Percentiles rank a stretch among this genome's conserved stretches.
phyloP scores from a whole-genome alignment of 345 rosid species.

The Cardiospermum halicacabum region DNA sequence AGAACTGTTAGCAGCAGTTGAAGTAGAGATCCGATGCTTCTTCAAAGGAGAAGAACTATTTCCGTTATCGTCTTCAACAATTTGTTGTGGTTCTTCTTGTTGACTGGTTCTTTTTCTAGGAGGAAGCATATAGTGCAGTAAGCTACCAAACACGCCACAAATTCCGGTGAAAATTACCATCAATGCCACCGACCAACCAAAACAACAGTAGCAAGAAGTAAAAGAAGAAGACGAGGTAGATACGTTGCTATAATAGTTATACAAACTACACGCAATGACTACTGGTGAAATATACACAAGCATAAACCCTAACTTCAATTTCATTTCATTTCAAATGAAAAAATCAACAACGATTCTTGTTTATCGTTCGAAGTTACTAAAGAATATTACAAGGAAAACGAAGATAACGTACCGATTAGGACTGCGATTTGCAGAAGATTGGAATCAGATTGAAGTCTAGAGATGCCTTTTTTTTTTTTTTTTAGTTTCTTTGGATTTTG shows the following conservation, averaged over 20 bases:
- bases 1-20: constrained; percentile 4
- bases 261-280: constrained; percentile 8
- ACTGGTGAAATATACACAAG: constrained; percentile 26
- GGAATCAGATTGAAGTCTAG: constrained; percentile 23
- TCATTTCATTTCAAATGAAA: constrained; percentile 13
- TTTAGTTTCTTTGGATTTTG: not conserved
- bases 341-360: constrained; percentile 1
- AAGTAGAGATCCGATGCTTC: constrained; percentile 51
- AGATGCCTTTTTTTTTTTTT: not conserved
- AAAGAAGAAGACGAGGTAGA: not conserved
- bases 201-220: not conserved
- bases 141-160: constrained; percentile 48
- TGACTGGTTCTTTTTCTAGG: constrained; percentile 74
- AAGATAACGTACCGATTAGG: constrained; percentile 53
- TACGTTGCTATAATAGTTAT: not conserved
- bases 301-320: constrained; percentile 28
- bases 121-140: constrained; percentile 93
- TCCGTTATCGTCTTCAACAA: constrained; percentile 9
- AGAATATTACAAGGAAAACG: not conserved
- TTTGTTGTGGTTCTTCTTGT: not conserved
- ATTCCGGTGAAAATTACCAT: constrained; percentile 33
- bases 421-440: constrained; percentile 40
- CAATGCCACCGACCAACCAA: constrained; percentile 17
- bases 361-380: not conserved
- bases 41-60: constrained; percentile 27